Evolutionary conservation across 352 stramenopile species (phyloP), one percentile per base, ranked within the genome.

Genomic region (Phytophthora multivora): DNA sequence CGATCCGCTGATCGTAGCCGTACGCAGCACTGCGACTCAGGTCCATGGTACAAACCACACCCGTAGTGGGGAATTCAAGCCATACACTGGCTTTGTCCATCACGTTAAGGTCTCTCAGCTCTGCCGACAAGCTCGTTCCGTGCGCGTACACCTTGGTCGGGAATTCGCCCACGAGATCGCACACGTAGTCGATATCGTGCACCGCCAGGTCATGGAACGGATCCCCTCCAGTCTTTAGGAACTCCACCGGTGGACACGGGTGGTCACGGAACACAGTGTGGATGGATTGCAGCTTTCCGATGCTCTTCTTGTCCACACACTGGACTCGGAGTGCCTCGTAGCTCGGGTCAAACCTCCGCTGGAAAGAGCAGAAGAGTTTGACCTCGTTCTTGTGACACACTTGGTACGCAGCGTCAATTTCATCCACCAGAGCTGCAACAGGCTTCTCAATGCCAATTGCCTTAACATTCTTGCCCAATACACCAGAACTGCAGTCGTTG

Each of bases 161-260:
- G 61, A 91, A 91, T 42, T 94, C 85, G 21, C 84, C 66, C 10
- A 97, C 69, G 9, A 93, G 61, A 26, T 75, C 77, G 49, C 88
- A 88, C 36, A 97, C 89, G 41, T 86, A 97, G 79, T 98, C 93
- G 38, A 98, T 90, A 70, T 98, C 93, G 68, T 98, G 93, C 15
- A 96, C 83, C 2, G 80, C 85, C 28, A 97, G 73, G 71, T 98
- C 93, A 66, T 93, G 88, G 63, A 97, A 97, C 45, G 93, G 93
- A 65, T 97, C 88, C 40, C 90, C 93, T 3, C 83, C 74, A 23
- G 77, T 79, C 53, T 96, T 83, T 30, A 98, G 69, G 62, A 97
- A 98, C 74, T 94, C 81, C 26, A 94, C 75, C 0, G 89, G 73
- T 8, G 93, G 93, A 52, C 80, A 90, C 38, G 93, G 91, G 63